Conservation (phyloP, 2,329 filamentous ascomycete species). For the Hymenoscyphus occultus region DNA sequence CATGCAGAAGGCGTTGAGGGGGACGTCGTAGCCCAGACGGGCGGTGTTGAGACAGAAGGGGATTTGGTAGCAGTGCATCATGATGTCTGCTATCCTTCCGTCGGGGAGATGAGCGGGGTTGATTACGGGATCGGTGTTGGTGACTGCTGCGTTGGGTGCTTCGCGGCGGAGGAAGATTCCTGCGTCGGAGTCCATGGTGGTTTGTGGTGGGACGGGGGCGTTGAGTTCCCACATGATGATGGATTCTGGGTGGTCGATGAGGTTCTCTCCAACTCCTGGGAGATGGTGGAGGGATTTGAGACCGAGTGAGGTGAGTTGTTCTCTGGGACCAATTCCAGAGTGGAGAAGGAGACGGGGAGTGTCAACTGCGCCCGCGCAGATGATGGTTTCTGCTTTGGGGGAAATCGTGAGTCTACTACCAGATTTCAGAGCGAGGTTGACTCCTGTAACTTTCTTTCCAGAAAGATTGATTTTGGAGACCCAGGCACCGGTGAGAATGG, state of each 20-base stretch:
- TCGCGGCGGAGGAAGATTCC: slow-evolving; percentile 74
- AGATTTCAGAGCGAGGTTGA: slow-evolving; percentile 61
- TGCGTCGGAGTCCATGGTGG: slow-evolving; percentile 51
- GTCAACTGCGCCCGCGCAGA: slow-evolving; percentile 40
- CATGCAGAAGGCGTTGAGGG: slow-evolving; percentile 52
- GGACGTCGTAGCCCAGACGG: slow-evolving; percentile 64
- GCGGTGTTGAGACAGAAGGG: slow-evolving; percentile 85
- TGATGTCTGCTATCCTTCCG: slow-evolving; percentile 76
- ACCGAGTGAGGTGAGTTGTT: slow-evolving; percentile 34
- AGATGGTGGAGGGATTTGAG: slow-evolving; percentile 36
- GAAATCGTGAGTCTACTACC: slow-evolving; percentile 54
- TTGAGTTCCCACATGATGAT: slow-evolving; percentile 51
- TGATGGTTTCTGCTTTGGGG: slow-evolving; percentile 67
- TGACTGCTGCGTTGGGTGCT: slow-evolving; percentile 57
- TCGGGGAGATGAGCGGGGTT: slow-evolving; percentile 50
- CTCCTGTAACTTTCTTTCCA: slow-evolving; percentile 67
- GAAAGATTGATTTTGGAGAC: slow-evolving; percentile 76
- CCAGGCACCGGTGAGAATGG: slow-evolving; percentile 83
- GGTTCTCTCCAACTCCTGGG: slow-evolving; percentile 38
- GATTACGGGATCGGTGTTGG: slow-evolving; percentile 44
- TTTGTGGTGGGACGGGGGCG: slow-evolving; percentile 40
- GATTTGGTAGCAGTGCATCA: slow-evolving; percentile 98
- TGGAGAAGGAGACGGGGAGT: slow-evolving; percentile 40
- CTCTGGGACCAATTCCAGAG: slow-evolving; percentile 39
- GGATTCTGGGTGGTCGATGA: slow-evolving; percentile 38